phyloP scores from a whole-genome alignment of 2,329 filamentous ascomycete species.

The Microsporum ferrugineum region DNA sequence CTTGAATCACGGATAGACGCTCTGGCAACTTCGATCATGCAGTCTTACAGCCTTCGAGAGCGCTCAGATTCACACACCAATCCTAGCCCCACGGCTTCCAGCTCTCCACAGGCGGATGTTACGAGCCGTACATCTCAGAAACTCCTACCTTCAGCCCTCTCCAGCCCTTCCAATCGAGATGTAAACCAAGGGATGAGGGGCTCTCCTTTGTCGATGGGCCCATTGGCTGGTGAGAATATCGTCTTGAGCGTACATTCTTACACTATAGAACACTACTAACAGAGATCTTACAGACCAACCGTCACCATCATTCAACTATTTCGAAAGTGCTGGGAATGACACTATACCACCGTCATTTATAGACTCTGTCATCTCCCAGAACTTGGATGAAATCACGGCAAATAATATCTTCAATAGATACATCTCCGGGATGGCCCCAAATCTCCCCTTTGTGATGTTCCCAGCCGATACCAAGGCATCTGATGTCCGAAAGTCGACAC shows the following conservation, averaged over 20 bases:
- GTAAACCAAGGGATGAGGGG: not conserved
- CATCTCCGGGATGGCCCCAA: not conserved
- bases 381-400: not conserved
- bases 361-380: not conserved
- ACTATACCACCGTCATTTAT: not conserved
- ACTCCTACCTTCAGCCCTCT: not conserved
- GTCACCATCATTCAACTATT: not conserved
- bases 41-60: not conserved
- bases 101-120: not conserved
- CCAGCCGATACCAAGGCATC: not conserved
- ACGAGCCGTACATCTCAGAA: not conserved
- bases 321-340: not conserved
- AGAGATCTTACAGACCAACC: not conserved
- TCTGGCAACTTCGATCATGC: not conserved
- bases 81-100: not conserved
- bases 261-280: not conserved
- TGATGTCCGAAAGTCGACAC: not conserved
- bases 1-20: not conserved
- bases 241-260: not conserved
- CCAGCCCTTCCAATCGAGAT: not conserved
- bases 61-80: not conserved
- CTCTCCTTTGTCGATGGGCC: not conserved
- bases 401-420: not conserved
- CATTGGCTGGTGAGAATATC: not conserved
- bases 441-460: not conserved